Base-by-base conservation (phyloP, 352 stramenopile species). In the Phytophthora boehmeriae region DNA sequence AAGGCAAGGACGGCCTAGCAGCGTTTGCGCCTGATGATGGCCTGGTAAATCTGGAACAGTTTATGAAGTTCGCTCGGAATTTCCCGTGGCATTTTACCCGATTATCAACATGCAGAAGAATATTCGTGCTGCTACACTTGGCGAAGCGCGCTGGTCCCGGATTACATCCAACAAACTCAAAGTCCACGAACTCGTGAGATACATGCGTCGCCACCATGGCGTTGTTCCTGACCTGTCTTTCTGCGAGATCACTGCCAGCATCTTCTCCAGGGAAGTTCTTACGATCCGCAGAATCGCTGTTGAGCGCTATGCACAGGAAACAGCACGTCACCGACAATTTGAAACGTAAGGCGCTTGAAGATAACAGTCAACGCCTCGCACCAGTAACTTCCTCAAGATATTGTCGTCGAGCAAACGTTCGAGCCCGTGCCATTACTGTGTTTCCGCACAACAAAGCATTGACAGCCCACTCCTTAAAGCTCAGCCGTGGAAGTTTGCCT, bases 41-140 rank as follows among this genome's bases (percentile, higher is more conserved):
- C 1, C 58, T 86, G 22, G 66, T 83, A 2, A 74, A 80, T 63
- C 44, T 86, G 9, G 60, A 50, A 19, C 62, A 83, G 54, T 83
- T 86, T 53, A 80, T 86, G 71, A 77, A 71, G 45, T 80, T 86
- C 48, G 71, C 76, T 9, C 68, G 73, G 28, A 68, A 70, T 35
- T 83, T 83, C 76, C 71, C 1, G 74, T 83, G 20, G 76, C 76
- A 1, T 83, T 86, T 34, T 86, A 73, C 39, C 74, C 76, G 34
- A 83, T 86, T 51, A 52, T 82, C 46, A 83, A 86, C 50, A 81
- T 82, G 72, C 76, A 86, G 49, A 81, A 76, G 42, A 86, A 86
- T 48, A 60, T 86, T 2, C 71, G 76, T 10, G 50, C 55, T 2
- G 50, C 71, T 13, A 86, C 76, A 4, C 41, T 86, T 9, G 74